Evolutionary conservation across 2,329 filamentous ascomycete genomes (phyloP), one percentile per base, ranked within the genome.

Genomic region (Pestalotiopsis sp.): DNA sequence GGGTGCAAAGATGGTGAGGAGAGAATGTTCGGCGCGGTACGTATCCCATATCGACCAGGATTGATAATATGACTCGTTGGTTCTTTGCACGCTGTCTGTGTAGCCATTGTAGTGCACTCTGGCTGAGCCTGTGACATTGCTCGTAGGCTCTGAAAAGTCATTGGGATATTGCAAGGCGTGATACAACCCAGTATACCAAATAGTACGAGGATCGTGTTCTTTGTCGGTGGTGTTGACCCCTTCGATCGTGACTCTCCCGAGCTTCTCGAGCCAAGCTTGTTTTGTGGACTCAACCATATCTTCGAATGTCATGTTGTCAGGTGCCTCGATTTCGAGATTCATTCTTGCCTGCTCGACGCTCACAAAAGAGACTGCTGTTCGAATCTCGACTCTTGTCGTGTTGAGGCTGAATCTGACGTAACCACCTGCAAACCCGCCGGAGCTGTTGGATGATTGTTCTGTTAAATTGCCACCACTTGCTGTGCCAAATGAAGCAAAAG

Each of bases 31-130:
- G 1, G 83, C 83, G 3, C 83, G 77, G 70, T 83, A 85, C 0
- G 83, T 85, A 66, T 85, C 83, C 83, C 83, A 85, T 64, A 85
- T 84, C 1, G 82, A 84, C 83, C 83, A 85, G 0, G 82, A 84
- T 70, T 85, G 83, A 69, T 84, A 85, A 71, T 85, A 85, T 0
- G 81, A 83, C 59, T 85, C 82, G 39, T 81, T 77, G 4, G 71
- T 75, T 11, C 75, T 74, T 59, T 84, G 81, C 0, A 84, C 72
- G 36, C 77, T 82, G 63, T 85, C 82, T 0, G 82, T 84, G 66
- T 85, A 85, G 14, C 83, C 83, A 45, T 80, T 83, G 70, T 85
- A 85, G 71, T 81, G 84, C 1, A 73, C 76, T 20, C 80, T 77
- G 1, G 66, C 20, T 3, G 70, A 70, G 7, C 61, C 68, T 1